These are phyloP conservation scores for Ceratobasidium theobromae DNA, from an alignment of 1,284 basidiomycete species.

Conservation along the genomic window DNA sequence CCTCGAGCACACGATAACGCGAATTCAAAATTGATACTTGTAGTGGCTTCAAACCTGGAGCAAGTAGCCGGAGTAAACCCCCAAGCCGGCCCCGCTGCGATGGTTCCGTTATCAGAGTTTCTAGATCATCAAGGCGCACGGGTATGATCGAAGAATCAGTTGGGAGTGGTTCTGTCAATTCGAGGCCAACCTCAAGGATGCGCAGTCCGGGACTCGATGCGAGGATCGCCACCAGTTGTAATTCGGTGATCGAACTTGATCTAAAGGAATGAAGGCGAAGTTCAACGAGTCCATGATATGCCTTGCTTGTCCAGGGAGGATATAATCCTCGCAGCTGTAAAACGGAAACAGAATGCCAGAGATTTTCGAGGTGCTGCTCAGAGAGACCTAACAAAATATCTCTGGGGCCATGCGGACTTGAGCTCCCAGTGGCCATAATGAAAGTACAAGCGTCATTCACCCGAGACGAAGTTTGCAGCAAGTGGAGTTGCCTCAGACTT, in stretches of 20 bases:
- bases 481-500: not conserved
- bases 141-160: not conserved
- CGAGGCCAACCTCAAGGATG: not conserved
- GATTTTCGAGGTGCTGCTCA: not conserved
- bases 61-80: not conserved
- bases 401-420: constrained; percentile 16
- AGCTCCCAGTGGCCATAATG: constrained; percentile 30
- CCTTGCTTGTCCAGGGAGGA: not conserved
- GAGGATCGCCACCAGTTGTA: too few relatives aligned
- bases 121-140: not conserved
- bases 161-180: not conserved
- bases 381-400: not conserved
- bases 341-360: not conserved
- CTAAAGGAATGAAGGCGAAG: too few relatives aligned
- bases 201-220: not conserved
- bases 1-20: too few relatives aligned
- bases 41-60: not conserved
- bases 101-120: not conserved
- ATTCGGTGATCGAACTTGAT: too few relatives aligned
- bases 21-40: not conserved
- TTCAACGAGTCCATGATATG: too few relatives aligned
- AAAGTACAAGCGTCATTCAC: not conserved
- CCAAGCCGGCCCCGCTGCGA: not conserved
- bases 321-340: not conserved
- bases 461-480: not conserved